Evolutionary conservation across 2,329 filamentous ascomycete genomes (phyloP), one percentile per base, ranked within the genome.

Genomic region (Pseudocercospora musae): DNA sequence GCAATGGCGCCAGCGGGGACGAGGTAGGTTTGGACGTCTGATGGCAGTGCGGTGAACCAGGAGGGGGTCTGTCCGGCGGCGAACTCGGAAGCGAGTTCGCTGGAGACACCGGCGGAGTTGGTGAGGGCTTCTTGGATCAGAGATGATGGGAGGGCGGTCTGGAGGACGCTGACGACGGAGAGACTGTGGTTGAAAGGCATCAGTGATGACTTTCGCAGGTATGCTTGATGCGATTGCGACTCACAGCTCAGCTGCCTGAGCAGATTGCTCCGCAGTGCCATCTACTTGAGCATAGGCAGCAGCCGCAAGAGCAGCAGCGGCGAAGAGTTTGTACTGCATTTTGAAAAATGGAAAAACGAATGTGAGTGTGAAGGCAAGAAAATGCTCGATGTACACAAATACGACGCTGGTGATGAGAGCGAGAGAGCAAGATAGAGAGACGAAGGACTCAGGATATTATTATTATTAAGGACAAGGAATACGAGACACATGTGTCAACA

Each of bases 21-120:
- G 50, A 82, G 72, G 63, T 77, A 77, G 50, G 71, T 76, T 73
- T 81, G 75, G 52, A 82, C 74, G 59, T 79, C 78, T 49, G 74
- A 68, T 6, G 80, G 80, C 3, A 82, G 76, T 8, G 76, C 74
- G 8, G 74, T 69, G 72, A 79, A 81, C 80, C 80, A 82, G 3
- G 71, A 63, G 18, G 80, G 79, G 18, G 76, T 77, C 29, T 74
- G 70, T 69, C 79, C 77, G 31, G 76, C 77, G 10, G 73, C 69
- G 72, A 82, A 75, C 50, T 79, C 75, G 8, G 78, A 78, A 11
- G 74, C 74, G 70, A 82, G 75, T 48, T 76, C 70, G 10, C 74
- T 70, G 59, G 75, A 75, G 65, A 79, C 79, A 50, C 73, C 77
- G 58, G 74, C 72, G 18, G 74, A 70, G 70, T 79, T 78, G 64